These are phyloP conservation scores for Paratinospora sagittata DNA, from an alignment of 164 flowering plant genomes.

Conservation along the genomic window DNA sequence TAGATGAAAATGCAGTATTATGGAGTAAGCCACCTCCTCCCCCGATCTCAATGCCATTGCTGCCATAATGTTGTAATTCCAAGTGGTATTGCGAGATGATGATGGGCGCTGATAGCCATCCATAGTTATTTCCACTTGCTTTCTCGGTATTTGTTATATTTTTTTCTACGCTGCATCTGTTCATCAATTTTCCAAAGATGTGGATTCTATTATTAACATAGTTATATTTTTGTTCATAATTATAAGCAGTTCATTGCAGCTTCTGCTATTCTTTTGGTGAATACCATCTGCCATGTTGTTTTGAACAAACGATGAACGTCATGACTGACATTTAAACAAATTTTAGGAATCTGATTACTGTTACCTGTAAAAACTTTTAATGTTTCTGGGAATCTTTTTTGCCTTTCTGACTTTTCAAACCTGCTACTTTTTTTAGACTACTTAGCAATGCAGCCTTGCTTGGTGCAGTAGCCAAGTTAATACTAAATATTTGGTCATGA, in stretches of 20 bases:
- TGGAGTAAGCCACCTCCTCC: neutral
- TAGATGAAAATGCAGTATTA: neutral
- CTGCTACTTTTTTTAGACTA: neutral
- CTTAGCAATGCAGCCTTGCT: neutral
- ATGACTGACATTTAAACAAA: too few species aligned
- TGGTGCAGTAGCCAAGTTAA: neutral
- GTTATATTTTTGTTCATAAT: neutral
- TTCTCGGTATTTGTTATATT: neutral
- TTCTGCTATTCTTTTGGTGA: neutral
- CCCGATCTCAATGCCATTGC: neutral
- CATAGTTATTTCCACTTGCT: neutral
- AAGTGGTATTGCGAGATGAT: neutral
- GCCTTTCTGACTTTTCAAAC: neutral
- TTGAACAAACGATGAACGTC: too few species aligned
- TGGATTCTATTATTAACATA: neutral
- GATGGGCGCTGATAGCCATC: neutral
- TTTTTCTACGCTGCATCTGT: neutral
- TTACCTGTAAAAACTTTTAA: neutral
- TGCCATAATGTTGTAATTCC: neutral
- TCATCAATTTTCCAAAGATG: neutral
- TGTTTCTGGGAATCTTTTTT: neutral
- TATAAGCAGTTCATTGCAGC: conserved; percentile 1
- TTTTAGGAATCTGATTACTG: neutral
- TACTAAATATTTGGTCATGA: too few species aligned
- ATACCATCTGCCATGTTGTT: neutral